Evolutionary conservation across 345 rosid genomes (phyloP), one percentile per base, ranked within the genome.

Genomic region (Camelina laxa): DNA sequence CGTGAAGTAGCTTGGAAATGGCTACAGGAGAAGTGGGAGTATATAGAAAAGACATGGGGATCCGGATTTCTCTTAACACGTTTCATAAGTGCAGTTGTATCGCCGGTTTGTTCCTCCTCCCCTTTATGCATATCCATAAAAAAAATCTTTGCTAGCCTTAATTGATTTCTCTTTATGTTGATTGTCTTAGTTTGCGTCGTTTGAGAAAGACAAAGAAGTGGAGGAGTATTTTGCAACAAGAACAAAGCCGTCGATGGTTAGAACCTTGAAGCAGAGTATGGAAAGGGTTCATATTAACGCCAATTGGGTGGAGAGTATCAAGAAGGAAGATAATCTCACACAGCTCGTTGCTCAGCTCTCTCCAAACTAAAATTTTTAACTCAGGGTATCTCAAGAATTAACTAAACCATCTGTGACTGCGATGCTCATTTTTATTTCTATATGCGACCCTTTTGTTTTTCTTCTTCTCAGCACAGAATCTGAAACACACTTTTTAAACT

Each of bases 1-100:
- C 89, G 99, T 69, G 99, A 94, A 82, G 88, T 85, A 21, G 92
- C 97, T 54, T 92, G 99, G 99, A 78, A 75, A 65, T 95, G 99
- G 99, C 81, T 95, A 63, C 78, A 87, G 84, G 92, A 84, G 27
- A 92, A 90, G 22, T 95, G 99, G 98, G 96, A 89, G 57, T 59
- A 86, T 76, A 85, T 92, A 24, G 79, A 65, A 33, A 57, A 82
- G 44, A 88, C 89, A 27, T 90, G 86, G 84, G 96, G 97, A 41
- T 81, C 89, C 6, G 97, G 98, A 65, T 82, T 85, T 73, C 84
- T 95, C 21, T 50, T 92, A 21, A 83, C 93, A 14, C 94, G 93
- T 39, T 86, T 92, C 75, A 77, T 95, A 76, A 81, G 88, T 31
- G 69, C 87, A 54, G 66, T 85, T 57, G 96, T 95, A 73, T 90